Percentiles rank a stretch among this genome's conserved stretches.
These are phyloP conservation scores for Colletotrichum lentis DNA, from an alignment of 2,329 filamentous ascomycete genomes.

Conservation along the genomic window DNA sequence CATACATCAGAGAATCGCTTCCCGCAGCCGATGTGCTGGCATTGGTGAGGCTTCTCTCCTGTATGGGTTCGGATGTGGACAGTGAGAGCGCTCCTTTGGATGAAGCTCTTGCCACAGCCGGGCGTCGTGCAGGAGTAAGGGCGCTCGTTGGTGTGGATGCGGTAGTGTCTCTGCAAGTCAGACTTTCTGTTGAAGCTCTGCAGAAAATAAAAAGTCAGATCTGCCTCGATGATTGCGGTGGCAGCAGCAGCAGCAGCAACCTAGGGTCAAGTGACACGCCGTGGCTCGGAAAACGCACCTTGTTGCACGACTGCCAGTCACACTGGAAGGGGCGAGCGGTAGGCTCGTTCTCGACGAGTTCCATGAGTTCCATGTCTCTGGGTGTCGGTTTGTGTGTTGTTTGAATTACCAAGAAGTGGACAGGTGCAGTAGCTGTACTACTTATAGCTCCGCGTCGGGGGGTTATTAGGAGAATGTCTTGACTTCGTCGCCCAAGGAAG, in stretches of 20 bases:
- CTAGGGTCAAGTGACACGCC: background rate
- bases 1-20: slow-evolving; percentile 76
- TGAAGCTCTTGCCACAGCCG: slow-evolving; percentile 74
- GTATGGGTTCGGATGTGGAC: slow-evolving; percentile 77
- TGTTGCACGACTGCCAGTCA: slow-evolving; percentile 68
- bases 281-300: slow-evolving; percentile 55
- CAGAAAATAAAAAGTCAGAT: slow-evolving; percentile 37
- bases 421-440: slow-evolving; percentile 33
- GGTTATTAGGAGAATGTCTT: slow-evolving; percentile 32
- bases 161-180: slow-evolving; percentile 73
- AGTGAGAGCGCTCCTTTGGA: slow-evolving; percentile 73
- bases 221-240: background rate
- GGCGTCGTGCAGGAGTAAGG: slow-evolving; percentile 69
- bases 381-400: slow-evolving; percentile 40
- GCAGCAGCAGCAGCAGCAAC: background rate
- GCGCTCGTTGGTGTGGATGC: slow-evolving; percentile 76
- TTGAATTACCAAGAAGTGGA: slow-evolving; percentile 46
- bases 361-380: slow-evolving; percentile 68
- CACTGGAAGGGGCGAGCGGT: slow-evolving; percentile 70
- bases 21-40: slow-evolving; percentile 69
- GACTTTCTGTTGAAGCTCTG: slow-evolving; percentile 79
- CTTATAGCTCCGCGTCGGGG: slow-evolving; percentile 27
- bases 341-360: slow-evolving; percentile 71
- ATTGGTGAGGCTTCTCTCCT: slow-evolving; percentile 76
- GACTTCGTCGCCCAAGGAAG: slow-evolving; percentile 32